phyloP scores from a whole-genome alignment of 306 rosid genomes.

The Gynostemma pentaphyllum region DNA sequence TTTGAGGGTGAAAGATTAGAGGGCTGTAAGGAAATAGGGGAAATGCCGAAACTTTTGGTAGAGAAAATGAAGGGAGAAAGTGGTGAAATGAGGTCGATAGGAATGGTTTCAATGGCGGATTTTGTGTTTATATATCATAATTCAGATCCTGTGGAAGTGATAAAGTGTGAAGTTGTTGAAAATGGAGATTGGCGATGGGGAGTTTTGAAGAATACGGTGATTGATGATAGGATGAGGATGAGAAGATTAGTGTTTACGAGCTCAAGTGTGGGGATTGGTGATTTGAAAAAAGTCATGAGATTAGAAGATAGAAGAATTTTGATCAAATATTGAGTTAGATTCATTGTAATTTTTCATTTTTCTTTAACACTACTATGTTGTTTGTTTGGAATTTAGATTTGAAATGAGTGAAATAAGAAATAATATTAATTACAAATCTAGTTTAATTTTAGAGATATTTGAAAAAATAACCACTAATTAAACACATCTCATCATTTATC shows the following conservation, averaged over 20 bases:
- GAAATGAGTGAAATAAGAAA: too few species aligned
- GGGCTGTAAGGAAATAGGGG: slow-evolving; percentile 32
- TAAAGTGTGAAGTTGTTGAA: slow-evolving; percentile 29
- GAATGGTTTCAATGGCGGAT: slow-evolving; percentile 28
- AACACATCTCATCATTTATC: too few species aligned
- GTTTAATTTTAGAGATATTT: too few species aligned
- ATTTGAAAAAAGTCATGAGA: slow-evolving; percentile 17
- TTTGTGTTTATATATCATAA: slow-evolving; percentile 34
- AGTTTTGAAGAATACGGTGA: slow-evolving; percentile 26
- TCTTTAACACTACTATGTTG: too few species aligned
- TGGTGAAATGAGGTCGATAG: slow-evolving; percentile 25
- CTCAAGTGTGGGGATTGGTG: slow-evolving; percentile 28
- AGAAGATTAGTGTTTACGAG: slow-evolving; percentile 38
- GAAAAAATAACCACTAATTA: too few species aligned
- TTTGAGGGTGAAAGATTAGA: slow-evolving; percentile 24
- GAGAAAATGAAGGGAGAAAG: slow-evolving; percentile 34
- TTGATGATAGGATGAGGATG: slow-evolving; percentile 17
- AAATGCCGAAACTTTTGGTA: slow-evolving; percentile 54
- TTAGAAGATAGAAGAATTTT: not conserved
- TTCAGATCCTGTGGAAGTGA: slow-evolving; percentile 23
- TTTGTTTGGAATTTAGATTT: too few species aligned
- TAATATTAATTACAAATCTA: too few species aligned
- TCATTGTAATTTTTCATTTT: too few species aligned
- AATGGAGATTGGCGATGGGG: slow-evolving; percentile 35
- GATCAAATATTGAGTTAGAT: too few species aligned